Percentiles rank a stretch among this genome's conserved stretches.
Evolutionary conservation across 73 alveolate species (phyloP).

Genomic region (Blepharisma japonicum): DNA sequence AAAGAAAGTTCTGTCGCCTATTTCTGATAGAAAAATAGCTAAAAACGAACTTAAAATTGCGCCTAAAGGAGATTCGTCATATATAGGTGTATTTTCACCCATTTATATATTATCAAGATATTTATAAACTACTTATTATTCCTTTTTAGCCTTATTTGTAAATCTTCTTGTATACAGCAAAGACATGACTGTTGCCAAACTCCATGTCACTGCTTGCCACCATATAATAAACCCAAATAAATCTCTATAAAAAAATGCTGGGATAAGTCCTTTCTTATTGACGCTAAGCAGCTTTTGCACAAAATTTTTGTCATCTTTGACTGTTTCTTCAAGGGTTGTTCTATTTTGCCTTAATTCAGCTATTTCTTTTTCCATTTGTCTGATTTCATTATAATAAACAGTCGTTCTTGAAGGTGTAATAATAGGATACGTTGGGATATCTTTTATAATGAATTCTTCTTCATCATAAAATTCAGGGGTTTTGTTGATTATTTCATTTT

Average conservation of each 20-base stretch:
- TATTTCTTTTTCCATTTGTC: background rate
- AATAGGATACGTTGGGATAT: background rate
- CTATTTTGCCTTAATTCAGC: background rate
- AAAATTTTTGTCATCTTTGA: no score
- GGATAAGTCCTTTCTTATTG: background rate
- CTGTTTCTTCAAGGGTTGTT: background rate
- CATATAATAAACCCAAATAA: background rate
- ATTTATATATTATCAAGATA: no score
- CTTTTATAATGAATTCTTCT: background rate
- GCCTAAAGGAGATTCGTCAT: background rate
- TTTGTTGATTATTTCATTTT: background rate
- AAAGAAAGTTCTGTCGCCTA: conserved; percentile 36
- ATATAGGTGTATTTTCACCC: no score
- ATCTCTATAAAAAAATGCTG: conserved; percentile 7
- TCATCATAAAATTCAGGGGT: conserved; percentile 1
- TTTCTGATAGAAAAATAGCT: conserved; percentile 29
- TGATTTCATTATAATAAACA: conserved; percentile 12
- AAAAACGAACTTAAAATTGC: conserved; percentile 25
- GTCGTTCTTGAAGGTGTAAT: conserved; percentile 3
- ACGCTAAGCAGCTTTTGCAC: background rate
- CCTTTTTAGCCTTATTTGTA: background rate
- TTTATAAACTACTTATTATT: background rate
- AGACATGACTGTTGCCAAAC: background rate
- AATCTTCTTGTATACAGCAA: conserved; percentile 25
- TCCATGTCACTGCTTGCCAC: background rate